A percentile compares a stretch with the other conserved stretches of the same genome.
Conservation (phyloP, 495 filamentous ascomycete species). For the Penicillium lagena region DNA sequence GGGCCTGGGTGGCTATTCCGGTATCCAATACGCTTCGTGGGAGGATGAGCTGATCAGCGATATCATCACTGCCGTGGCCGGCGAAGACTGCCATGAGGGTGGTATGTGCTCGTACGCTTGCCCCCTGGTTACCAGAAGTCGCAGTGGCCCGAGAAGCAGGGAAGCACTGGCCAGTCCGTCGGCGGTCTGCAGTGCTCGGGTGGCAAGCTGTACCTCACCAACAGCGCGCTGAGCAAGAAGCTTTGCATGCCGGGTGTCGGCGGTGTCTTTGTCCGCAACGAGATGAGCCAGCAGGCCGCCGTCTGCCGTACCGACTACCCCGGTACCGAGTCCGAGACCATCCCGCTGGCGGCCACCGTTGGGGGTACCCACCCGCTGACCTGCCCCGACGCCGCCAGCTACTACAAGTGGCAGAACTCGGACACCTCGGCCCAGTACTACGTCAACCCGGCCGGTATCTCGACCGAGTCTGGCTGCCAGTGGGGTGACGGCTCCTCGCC, state of each 20-base stretch:
- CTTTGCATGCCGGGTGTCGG: constrained; percentile 73
- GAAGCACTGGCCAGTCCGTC: constrained; percentile 74
- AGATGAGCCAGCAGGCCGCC: constrained; percentile 54
- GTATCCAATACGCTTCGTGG: constrained; percentile 58
- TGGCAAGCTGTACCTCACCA: constrained; percentile 75
- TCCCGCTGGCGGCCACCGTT: constrained; percentile 59
- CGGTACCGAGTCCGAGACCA: constrained; percentile 74
- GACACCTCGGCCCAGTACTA: constrained; percentile 93
- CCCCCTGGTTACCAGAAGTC: constrained; percentile 88
- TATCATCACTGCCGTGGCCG: constrained; percentile 56
- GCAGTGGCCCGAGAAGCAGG: constrained; percentile 83
- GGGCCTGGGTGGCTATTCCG: constrained; percentile 68
- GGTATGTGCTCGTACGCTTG: constrained; percentile 91
- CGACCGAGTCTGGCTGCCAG: constrained; percentile 63
- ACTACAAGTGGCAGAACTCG: constrained; percentile 72
- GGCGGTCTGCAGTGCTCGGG: constrained; percentile 76
- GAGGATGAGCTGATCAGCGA: constrained; percentile 41
- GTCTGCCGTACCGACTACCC: constrained; percentile 97
- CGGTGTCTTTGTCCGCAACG: constrained; percentile 68
- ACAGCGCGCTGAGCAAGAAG: constrained; percentile 50
- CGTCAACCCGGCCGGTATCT: constrained; percentile 72
- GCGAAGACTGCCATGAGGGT: constrained; percentile 49
- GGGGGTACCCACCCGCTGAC: constrained; percentile 57
- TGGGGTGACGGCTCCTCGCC: constrained; percentile 62
- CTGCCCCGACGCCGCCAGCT: constrained; percentile 60